Evolutionary conservation across 169 alveolate genomes (phyloP).

Genomic region (Babesia bovis): DNA sequence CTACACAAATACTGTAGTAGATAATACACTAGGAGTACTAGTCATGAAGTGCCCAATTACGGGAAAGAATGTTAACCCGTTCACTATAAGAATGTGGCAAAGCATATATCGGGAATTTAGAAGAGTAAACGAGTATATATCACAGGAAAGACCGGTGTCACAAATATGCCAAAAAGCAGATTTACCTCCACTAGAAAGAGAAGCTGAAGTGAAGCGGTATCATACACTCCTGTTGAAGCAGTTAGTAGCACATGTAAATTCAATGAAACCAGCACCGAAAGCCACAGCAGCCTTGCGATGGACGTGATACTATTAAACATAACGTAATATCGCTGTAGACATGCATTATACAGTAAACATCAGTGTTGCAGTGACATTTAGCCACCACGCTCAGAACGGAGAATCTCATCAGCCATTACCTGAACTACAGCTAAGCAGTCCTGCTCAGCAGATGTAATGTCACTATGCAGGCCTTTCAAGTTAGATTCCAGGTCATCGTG

Average conservation of each 20-base stretch:
- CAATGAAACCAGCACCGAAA: background rate
- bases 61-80: slow-evolving; percentile 67
- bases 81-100: slow-evolving; percentile 63
- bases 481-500: slow-evolving; percentile 50
- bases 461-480: slow-evolving; percentile 15
- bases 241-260: background rate
- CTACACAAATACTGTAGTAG: slow-evolving; percentile 44
- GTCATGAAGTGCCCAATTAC: slow-evolving; percentile 61
- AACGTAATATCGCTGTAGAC: no score
- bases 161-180: slow-evolving; percentile 6
- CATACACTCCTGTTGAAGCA: slow-evolving; percentile 19
- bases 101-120: slow-evolving; percentile 58
- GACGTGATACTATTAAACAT: background rate
- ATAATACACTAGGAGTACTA: slow-evolving; percentile 49
- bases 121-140: slow-evolving; percentile 32
- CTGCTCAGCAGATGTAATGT: slow-evolving; percentile 56
- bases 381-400: slow-evolving; percentile 7
- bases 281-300: background rate
- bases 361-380: no score
- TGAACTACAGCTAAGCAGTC: slow-evolving; percentile 56
- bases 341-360: no score
- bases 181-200: slow-evolving; percentile 16
- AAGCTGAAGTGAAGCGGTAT: slow-evolving; percentile 9
- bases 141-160: slow-evolving; percentile 22
- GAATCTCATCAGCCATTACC: slow-evolving; percentile 27